Percentiles rank a stretch among this genome's conserved stretches.
Conservation (phyloP, 1,284 basidiomycete genomes). For the Neonothopanus nambi region DNA sequence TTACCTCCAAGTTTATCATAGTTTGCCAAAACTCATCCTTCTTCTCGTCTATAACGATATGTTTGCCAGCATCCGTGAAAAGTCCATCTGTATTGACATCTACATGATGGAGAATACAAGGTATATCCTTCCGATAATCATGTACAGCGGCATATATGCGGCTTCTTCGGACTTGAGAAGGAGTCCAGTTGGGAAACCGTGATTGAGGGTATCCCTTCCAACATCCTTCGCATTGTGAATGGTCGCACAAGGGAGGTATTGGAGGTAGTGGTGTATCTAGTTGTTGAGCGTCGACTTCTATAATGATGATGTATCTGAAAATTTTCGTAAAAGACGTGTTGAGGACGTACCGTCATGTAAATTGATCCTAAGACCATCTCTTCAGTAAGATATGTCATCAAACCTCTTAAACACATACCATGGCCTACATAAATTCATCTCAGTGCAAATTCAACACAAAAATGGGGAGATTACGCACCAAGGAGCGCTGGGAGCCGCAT, state of each 20-base stretch:
- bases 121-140: constrained; percentile 24
- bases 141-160: constrained; percentile 34
- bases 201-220: constrained; percentile 49
- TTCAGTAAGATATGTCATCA: too few relatives aligned
- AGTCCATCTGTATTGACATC: constrained; percentile 36
- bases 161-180: constrained; percentile 39
- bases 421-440: constrained; percentile 28
- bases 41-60: constrained; percentile 21
- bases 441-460: constrained; percentile 33
- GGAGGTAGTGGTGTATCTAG: constrained; percentile 34
- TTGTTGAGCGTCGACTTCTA: constrained; percentile 34
- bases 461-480: constrained; percentile 27
- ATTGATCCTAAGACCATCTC: constrained; percentile 25
- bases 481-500: constrained; percentile 43
- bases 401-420: constrained; percentile 17
- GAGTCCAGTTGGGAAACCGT: constrained; percentile 49
- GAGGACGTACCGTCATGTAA: constrained; percentile 30
- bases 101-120: constrained; percentile 34
- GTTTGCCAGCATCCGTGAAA: constrained; percentile 30
- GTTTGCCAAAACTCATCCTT: constrained; percentile 37
- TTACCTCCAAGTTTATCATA: constrained; percentile 14
- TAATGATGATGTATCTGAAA: background rate
- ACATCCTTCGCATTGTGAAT: constrained; percentile 33
- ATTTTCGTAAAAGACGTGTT: constrained; percentile 1
- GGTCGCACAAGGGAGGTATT: constrained; percentile 38